A percentile compares a stretch with the other conserved stretches of the same genome.
Conservation (phyloP, 2,329 filamentous ascomycete species). For the Aspergillus versicolor region DNA sequence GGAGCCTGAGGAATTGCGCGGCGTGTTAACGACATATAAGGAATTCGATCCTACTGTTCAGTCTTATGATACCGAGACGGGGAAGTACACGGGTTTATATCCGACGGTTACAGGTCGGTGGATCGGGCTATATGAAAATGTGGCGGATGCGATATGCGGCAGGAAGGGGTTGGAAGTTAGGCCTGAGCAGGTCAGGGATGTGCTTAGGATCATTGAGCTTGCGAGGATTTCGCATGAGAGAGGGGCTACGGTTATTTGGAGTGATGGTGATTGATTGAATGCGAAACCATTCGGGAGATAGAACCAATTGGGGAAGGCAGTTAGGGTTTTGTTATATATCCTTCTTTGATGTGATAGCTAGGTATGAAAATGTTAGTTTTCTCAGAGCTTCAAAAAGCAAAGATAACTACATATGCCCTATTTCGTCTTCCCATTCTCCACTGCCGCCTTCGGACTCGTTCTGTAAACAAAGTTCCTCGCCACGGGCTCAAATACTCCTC, state of each 20-base stretch:
- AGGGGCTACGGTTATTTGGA: neutral
- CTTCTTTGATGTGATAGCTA: neutral
- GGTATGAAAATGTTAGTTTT: neutral
- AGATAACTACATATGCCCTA: neutral
- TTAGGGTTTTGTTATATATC: neutral
- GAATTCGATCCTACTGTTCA: too few species aligned
- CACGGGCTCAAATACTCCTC: conserved; percentile 47
- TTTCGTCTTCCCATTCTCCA: neutral
- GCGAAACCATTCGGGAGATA: neutral
- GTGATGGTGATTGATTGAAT: neutral
- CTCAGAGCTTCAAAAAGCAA: neutral
- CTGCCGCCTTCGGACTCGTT: neutral
- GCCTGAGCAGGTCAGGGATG: neutral
- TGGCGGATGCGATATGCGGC: too few species aligned
- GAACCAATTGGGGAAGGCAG: too few species aligned
- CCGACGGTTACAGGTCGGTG: too few species aligned
- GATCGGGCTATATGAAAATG: too few species aligned
- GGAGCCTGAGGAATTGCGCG: too few species aligned
- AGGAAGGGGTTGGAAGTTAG: neutral
- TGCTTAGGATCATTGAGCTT: conserved; percentile 1
- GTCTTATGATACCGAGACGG: too few species aligned
- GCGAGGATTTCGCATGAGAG: neutral
- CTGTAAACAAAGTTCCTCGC: conserved; percentile 34
- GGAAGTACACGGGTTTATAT: too few species aligned
- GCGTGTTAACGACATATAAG: too few species aligned